These are phyloP conservation scores for Isabelozyma rhagii DNA, from an alignment of 805 yeast genomes.

Conservation along the genomic window DNA sequence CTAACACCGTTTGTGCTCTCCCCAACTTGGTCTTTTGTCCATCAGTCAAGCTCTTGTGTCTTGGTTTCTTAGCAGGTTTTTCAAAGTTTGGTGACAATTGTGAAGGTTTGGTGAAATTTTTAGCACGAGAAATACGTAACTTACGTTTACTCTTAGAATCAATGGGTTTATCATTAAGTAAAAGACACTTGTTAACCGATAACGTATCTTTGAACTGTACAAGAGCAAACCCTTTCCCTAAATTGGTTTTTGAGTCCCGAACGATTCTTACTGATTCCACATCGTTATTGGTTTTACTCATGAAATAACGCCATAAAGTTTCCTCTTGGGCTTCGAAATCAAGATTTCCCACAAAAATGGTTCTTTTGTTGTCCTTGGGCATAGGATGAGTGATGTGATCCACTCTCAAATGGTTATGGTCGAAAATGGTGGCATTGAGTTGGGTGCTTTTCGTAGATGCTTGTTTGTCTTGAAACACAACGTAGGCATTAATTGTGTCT, in stretches of 20 bases:
- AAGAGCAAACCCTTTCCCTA: slow-evolving; percentile 97
- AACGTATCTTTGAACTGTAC: slow-evolving; percentile 79
- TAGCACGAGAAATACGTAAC: slow-evolving; percentile 69
- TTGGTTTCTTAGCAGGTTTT: slow-evolving; percentile 2
- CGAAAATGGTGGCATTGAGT: slow-evolving; percentile 67
- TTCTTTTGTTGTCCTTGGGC: slow-evolving; percentile 75
- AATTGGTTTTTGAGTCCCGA: slow-evolving; percentile 88
- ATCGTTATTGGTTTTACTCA: slow-evolving; percentile 38
- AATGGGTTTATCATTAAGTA: slow-evolving; percentile 67
- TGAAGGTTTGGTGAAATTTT: slow-evolving; percentile 38
- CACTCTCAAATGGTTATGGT: slow-evolving; percentile 76
- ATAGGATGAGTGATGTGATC: slow-evolving; percentile 94
- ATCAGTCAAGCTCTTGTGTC: slow-evolving; percentile 42
- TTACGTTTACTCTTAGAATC: slow-evolving; percentile 46
- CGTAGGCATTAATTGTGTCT: slow-evolving; percentile 83
- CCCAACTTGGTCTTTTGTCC: slow-evolving; percentile 76
- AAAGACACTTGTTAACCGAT: slow-evolving; percentile 76
- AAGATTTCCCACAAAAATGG: slow-evolving; percentile 89
- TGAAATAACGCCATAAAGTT: slow-evolving; percentile 78
- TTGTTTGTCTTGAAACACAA: slow-evolving; percentile 64
- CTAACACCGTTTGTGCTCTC: slow-evolving; percentile 70
- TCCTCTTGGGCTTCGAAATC: slow-evolving; percentile 94
- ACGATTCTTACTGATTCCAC: slow-evolving; percentile 88
- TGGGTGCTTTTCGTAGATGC: slow-evolving; percentile 45
- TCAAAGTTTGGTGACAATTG: slow-evolving; percentile 41